These are phyloP conservation scores for Zizania latifolia DNA, from an alignment of 176 grass and related monocot species.

Conservation along the genomic window DNA sequence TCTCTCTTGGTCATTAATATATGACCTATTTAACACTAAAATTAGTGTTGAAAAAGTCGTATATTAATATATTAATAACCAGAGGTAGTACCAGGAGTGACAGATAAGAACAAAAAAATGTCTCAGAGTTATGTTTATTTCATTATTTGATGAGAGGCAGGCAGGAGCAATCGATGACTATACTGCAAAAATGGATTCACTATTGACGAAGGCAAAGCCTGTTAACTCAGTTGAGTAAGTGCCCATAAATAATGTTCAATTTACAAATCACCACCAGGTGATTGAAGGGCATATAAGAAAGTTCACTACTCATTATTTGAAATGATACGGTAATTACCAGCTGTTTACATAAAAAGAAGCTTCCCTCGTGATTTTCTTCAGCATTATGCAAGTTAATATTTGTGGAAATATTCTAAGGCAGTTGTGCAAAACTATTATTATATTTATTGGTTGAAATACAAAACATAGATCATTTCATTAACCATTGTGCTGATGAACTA, in stretches of 20 bases:
- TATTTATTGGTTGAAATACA: not conserved
- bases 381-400: not conserved
- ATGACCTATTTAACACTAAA: too few relatives aligned
- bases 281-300: not conserved
- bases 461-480: too few relatives aligned
- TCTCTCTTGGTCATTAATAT: too few relatives aligned
- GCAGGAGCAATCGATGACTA: not conserved
- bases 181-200: not conserved
- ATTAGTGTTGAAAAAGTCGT: too few relatives aligned
- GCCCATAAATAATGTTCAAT: not conserved
- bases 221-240: not conserved
- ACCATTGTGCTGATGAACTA: not conserved
- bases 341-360: not conserved
- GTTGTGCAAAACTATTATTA: not conserved
- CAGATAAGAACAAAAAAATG: not conserved
- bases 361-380: not conserved
- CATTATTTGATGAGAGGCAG: too few relatives aligned
- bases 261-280: not conserved
- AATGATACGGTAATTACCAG: not conserved
- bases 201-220: not conserved
- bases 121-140: not conserved
- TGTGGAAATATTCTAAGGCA: not conserved
- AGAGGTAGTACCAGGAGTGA: not conserved
- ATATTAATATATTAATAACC: too few relatives aligned
- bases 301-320: not conserved